Conservation (phyloP, 2,329 filamentous ascomycete genomes). For the Diaporthe sp. region DNA sequence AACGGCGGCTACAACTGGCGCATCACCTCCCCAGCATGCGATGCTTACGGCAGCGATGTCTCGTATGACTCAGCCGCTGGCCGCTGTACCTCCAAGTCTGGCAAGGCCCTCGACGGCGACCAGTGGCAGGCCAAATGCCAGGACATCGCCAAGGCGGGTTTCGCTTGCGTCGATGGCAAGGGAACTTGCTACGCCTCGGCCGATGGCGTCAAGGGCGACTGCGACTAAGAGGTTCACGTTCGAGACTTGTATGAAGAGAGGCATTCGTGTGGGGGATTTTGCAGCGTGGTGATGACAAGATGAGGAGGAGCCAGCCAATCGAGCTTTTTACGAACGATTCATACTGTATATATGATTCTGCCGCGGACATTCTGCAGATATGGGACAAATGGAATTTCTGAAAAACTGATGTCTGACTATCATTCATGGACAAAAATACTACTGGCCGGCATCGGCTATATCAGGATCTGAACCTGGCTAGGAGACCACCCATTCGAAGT, state of each 20-base stretch:
- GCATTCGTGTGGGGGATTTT: background rate
- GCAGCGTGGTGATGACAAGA: conserved; percentile 5
- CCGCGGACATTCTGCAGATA: conserved; percentile 31
- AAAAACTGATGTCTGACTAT: background rate
- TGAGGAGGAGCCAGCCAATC: conserved; percentile 10
- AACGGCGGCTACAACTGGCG: conserved; percentile 47
- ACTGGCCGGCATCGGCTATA: no score
- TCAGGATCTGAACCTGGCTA: background rate
- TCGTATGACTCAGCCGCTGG: conserved; percentile 41
- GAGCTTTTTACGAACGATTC: conserved; percentile 26
- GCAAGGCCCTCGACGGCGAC: conserved; percentile 42
- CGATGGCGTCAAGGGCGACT: conserved; percentile 38
- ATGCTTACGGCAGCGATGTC: conserved; percentile 40
- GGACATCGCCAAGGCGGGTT: conserved; percentile 41
- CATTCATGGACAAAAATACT: no score
- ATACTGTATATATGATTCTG: conserved; percentile 35
- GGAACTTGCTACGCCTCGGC: conserved; percentile 43
- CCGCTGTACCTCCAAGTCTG: conserved; percentile 40
- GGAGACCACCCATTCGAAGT: background rate
- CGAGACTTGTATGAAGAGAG: background rate
- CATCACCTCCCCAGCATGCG: conserved; percentile 44
- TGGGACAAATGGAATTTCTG: conserved; percentile 25
- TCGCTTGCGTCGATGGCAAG: conserved; percentile 44
- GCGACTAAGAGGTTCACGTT: conserved; percentile 7
- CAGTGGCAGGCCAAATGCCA: conserved; percentile 44